A percentile compares a stretch with the other conserved stretches of the same genome.
phyloP scores from a whole-genome alignment of 805 yeast genomes.

The Kodamaea nitidulidarum region DNA sequence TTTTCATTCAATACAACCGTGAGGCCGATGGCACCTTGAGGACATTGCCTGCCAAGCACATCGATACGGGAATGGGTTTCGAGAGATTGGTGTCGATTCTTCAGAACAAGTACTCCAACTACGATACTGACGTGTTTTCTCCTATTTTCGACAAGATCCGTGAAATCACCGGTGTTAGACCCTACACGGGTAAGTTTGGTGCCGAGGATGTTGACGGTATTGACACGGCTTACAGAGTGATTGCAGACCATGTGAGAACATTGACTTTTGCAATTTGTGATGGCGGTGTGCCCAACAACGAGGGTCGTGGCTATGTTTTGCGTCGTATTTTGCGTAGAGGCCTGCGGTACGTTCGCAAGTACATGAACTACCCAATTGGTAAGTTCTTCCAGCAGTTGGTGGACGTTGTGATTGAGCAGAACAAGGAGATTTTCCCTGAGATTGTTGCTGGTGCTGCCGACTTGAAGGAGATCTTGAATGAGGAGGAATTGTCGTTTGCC shows the following conservation, averaged over 20 bases:
- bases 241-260: conserved; percentile 98
- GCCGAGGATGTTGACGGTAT: conserved; percentile 89
- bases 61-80: conserved; percentile 98
- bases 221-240: conserved; percentile 96
- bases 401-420: conserved; percentile 88
- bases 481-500: conserved; percentile 93
- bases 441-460: conserved; percentile 64
- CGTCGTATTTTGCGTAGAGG: conserved; percentile 98
- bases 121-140: conserved; percentile 94
- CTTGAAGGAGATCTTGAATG: conserved; percentile 86
- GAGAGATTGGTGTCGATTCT: conserved; percentile 94
- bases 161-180: conserved; percentile 89
- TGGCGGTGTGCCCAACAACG: conserved; percentile 99
- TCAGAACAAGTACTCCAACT: conserved; percentile 88
- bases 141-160: conserved; percentile 85
- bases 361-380: conserved; percentile 94
- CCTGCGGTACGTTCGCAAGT: conserved; percentile 92
- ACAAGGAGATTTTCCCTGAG: conserved; percentile 88
- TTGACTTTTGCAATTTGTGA: conserved; percentile 93
- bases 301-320: conserved; percentile 97
- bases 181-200: conserved; percentile 90
- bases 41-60: conserved; percentile 88
- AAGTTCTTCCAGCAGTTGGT: conserved; percentile 87
- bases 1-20: conserved; percentile 94
- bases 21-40: conserved; percentile 79